These are phyloP conservation scores for Neofusicoccum parvum DNA, from an alignment of 2,329 filamentous ascomycete genomes.

Conservation along the genomic window DNA sequence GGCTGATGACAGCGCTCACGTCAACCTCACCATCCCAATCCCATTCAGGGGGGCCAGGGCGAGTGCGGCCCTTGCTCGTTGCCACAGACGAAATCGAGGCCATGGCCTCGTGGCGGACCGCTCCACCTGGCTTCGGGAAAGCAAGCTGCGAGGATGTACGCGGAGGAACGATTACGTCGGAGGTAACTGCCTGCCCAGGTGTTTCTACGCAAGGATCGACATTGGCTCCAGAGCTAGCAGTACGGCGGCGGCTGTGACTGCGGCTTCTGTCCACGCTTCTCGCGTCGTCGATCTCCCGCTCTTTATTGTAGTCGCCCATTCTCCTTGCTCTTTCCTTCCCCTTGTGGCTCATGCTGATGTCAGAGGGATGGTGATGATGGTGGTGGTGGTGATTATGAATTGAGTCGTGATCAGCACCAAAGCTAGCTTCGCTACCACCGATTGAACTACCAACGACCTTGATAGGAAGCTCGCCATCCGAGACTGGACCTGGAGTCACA, in stretches of 20 bases:
- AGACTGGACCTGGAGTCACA: slow-evolving; percentile 35
- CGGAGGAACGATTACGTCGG: neutral
- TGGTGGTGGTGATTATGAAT: slow-evolving; percentile 4
- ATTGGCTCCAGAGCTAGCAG: slow-evolving; percentile 37
- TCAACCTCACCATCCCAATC: neutral
- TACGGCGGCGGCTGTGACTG: slow-evolving; percentile 35
- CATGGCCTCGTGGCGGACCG: slow-evolving; percentile 18
- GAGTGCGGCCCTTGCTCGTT: neutral
- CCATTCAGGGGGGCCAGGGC: neutral
- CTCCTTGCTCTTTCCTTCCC: slow-evolving; percentile 9
- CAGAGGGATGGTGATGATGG: neutral
- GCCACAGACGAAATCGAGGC: slow-evolving; percentile 28
- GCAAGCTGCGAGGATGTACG: neutral
- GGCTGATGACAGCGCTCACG: slow-evolving; percentile 4
- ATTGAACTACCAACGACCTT: slow-evolving; percentile 34
- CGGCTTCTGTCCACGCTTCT: neutral
- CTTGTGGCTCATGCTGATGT: neutral
- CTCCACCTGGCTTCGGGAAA: neutral
- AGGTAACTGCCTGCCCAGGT: neutral
- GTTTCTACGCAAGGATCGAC: slow-evolving; percentile 26
- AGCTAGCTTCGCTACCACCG: slow-evolving; percentile 32
- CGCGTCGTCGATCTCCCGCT: neutral
- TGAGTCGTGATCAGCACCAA: slow-evolving; percentile 24
- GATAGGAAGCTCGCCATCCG: slow-evolving; percentile 32
- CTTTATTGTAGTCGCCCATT: slow-evolving; percentile 23